Evolutionary conservation across 257 asterid species (phyloP).

Genomic region (Orobanche coerulescens): DNA sequence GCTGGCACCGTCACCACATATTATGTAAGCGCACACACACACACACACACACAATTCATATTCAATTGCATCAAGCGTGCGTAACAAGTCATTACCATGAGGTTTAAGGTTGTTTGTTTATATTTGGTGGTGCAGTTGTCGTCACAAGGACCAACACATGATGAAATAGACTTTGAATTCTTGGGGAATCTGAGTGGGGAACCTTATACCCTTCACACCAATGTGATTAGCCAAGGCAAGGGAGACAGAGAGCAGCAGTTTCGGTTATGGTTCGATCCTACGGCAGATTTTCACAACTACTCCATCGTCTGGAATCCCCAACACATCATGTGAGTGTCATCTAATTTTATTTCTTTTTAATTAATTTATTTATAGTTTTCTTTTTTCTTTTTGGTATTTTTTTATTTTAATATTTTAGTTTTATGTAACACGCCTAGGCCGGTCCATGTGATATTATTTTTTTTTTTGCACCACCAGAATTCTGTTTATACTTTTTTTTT

Average conservation of each 20-base stretch:
- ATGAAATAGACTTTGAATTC: conserved; percentile 47
- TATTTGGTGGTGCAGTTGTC: conserved; percentile 26
- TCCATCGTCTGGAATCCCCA: conserved; percentile 46
- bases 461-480: no score
- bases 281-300: conserved; percentile 41
- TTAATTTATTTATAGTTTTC: no score
- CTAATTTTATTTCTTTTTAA: no score
- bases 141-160: conserved; percentile 36
- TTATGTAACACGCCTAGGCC: no score
- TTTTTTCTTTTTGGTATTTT: no score
- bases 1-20: conserved; percentile 46
- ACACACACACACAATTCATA: not conserved
- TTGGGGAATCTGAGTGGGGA: conserved; percentile 41
- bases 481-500: no score
- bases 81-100: not conserved
- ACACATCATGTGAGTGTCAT: conserved; percentile 31
- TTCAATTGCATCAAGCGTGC: not conserved
- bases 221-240: conserved; percentile 37
- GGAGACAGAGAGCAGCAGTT: conserved; percentile 45
- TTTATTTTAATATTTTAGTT: no score
- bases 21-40: conserved; percentile 18
- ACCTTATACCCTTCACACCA: conserved; percentile 40
- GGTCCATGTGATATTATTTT: no score
- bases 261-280: conserved; percentile 44
- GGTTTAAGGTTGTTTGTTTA: not conserved